phyloP scores from a whole-genome alignment of 768 basidiomycete genomes.

The Leccinellum albellum region DNA sequence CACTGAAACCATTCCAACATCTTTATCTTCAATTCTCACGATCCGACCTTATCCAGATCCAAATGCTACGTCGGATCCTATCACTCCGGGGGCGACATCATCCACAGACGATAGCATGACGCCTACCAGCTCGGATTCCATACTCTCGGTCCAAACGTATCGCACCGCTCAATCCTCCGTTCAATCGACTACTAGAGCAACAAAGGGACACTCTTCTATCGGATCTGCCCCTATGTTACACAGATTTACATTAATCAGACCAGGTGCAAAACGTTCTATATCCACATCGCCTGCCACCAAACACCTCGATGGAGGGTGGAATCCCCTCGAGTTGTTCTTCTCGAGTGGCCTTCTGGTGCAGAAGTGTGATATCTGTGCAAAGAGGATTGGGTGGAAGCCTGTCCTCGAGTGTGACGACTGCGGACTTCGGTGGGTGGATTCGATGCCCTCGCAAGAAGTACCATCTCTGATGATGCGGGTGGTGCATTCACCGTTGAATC shows the following conservation, averaged over 20 bases:
- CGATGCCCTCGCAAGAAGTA: constrained; percentile 8
- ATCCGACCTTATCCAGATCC: constrained; percentile 55
- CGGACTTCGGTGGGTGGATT: constrained; percentile 54
- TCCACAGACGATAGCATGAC: constrained; percentile 32
- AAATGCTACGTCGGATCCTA: constrained; percentile 40
- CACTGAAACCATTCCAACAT: constrained; percentile 42
- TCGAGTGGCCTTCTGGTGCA: constrained; percentile 65
- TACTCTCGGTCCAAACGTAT: constrained; percentile 57
- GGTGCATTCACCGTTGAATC: constrained; percentile 2
- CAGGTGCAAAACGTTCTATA: constrained; percentile 56
- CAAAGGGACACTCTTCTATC: constrained; percentile 74
- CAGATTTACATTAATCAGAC: constrained; percentile 84
- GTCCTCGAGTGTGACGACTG: constrained; percentile 89
- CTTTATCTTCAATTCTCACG: constrained; percentile 71
- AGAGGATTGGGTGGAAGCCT: constrained; percentile 84
- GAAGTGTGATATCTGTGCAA: constrained; percentile 80
- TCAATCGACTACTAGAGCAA: constrained; percentile 59
- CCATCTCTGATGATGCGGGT: constrained; percentile 17
- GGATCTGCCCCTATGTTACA: constrained; percentile 60
- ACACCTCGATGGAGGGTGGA: constrained; percentile 50
- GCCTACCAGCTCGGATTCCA: constrained; percentile 42
- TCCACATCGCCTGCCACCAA: constrained; percentile 28
- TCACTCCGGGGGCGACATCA: constrained; percentile 36
- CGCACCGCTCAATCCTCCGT: constrained; percentile 54
- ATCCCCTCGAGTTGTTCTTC: constrained; percentile 76